A percentile compares a stretch with the other conserved stretches of the same genome.
Evolutionary conservation across 495 filamentous ascomycete genomes (phyloP).

Genomic region (Aspergillus taichungensis): DNA sequence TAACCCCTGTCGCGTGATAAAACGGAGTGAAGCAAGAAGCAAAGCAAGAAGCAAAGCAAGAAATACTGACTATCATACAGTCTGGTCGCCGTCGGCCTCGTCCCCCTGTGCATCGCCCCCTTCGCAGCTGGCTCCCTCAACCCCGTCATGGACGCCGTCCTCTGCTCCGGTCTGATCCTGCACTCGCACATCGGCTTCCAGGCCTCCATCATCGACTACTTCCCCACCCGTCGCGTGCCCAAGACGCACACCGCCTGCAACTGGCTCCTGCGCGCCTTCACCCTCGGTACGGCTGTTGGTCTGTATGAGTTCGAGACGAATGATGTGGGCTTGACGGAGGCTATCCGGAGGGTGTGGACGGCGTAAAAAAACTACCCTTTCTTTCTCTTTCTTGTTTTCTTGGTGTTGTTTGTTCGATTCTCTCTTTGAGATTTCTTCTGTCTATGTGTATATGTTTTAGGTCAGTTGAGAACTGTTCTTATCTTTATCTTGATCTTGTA

Average conservation of each 20-base stretch:
- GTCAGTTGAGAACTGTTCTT: conserved; percentile 34
- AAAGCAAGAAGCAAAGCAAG: no score
- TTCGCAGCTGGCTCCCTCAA: conserved; percentile 88
- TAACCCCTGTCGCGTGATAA: neutral
- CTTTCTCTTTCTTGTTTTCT: conserved; percentile 21
- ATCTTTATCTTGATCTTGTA: conserved; percentile 17
- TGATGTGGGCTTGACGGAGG: conserved; percentile 89
- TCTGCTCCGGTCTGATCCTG: conserved; percentile 75
- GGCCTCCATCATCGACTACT: conserved; percentile 80
- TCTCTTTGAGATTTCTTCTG: conserved; percentile 11
- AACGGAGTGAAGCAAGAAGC: neutral
- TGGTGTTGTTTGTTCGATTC: conserved; percentile 4
- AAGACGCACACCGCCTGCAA: conserved; percentile 51
- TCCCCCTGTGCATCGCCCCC: conserved; percentile 82
- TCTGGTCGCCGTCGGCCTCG: conserved; percentile 62
- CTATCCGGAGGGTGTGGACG: conserved; percentile 76
- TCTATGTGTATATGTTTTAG: conserved; percentile 28
- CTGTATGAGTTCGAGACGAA: conserved; percentile 99
- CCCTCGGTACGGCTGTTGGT: conserved; percentile 72
- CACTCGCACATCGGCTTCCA: conserved; percentile 95
- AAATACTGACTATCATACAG: conserved; percentile 23
- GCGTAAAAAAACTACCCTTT: conserved; percentile 41
- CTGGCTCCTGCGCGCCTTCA: conserved; percentile 73
- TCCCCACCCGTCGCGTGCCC: conserved; percentile 64
- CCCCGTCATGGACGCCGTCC: conserved; percentile 75